Evolutionary conservation across 495 filamentous ascomycete species (phyloP).

Genomic region (Parmelia sp.): DNA sequence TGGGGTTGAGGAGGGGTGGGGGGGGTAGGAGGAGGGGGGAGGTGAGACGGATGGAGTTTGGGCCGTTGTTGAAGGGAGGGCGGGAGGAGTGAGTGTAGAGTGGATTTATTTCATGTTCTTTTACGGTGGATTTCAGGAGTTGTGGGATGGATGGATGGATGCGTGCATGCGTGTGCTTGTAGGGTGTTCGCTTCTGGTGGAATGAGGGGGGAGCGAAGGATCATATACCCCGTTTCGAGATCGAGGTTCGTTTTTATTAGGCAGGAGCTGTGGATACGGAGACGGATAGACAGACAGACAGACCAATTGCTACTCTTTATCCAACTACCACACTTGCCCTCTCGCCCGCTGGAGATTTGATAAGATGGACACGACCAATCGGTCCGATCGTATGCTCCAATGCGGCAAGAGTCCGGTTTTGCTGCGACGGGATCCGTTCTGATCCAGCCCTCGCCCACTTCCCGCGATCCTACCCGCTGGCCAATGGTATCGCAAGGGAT

Average conservation of each 20-base stretch:
- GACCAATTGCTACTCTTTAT: neutral
- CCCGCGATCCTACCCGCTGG: no score
- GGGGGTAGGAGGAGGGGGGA: conserved; percentile 28
- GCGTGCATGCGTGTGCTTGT: neutral
- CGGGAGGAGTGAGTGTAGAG: conserved; percentile 10
- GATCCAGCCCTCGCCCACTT: no score
- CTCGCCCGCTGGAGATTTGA: no score
- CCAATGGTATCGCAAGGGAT: no score
- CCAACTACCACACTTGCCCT: neutral
- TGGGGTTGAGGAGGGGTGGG: conserved; percentile 33
- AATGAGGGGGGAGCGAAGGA: neutral
- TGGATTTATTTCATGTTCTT: conserved; percentile 18
- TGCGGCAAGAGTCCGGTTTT: no score
- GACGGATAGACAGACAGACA: neutral
- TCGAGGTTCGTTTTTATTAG: neutral
- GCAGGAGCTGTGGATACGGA: neutral
- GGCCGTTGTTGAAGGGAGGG: conserved; percentile 1
- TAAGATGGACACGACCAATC: no score
- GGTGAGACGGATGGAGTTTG: conserved; percentile 30
- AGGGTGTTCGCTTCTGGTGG: neutral
- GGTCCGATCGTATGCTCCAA: no score
- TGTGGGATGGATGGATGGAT: neutral
- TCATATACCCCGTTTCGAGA: neutral
- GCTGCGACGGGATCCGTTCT: no score
- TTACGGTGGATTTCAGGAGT: neutral